Base-by-base conservation (phyloP, 257 asterid genomes). In the Solanum tarapatanum region DNA sequence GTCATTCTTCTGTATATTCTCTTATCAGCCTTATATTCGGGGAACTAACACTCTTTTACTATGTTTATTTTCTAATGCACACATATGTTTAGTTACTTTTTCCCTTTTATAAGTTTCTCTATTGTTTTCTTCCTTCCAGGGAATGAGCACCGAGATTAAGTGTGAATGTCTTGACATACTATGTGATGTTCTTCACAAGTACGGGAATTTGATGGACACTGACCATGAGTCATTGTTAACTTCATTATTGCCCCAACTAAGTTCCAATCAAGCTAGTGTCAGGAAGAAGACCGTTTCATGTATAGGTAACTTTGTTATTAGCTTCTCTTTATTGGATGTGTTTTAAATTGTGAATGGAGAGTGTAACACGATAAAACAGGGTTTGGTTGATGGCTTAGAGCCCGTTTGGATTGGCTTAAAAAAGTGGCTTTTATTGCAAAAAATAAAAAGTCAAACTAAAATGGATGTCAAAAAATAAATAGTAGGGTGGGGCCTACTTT, bases 121-220 rank as follows among this genome's bases (percentile, higher is more conserved):
- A 30, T 30, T n/a, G 62, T 51, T 51, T 30, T 82, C 70, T 82
- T 26, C 43, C 87, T 85, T 70, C 19, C 89, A 97, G 99, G 98
- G 95, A 69, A 91, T 90, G 96, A 90, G 95, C 91, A 92, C 97
- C 24, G 99, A 97, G 91, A 97, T 97, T 88, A 97, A 96, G 89
- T 97, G 99, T 75, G 99, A 97, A 91, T 94, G 98, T 92, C 98
- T 97, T 79, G 99, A 97, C 89, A 97, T 97, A 87, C 90, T 95
- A 68, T 95, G 98, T 92, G 99, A 96, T 87, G 97, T 95, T 92
- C 99, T 96, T 90, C 99, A 96, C 93, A 97, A 96, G 90, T 96
- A 94, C 55, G 99, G 99, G 88, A 97, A 92, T 91, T 91, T 96
- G 90, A 93, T 96, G 96, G 92, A 93, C 85, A 88, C 98, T 26